phyloP scores from a whole-genome alignment of 2,329 filamentous ascomycete species.

The Fusarium liriodendri region DNA sequence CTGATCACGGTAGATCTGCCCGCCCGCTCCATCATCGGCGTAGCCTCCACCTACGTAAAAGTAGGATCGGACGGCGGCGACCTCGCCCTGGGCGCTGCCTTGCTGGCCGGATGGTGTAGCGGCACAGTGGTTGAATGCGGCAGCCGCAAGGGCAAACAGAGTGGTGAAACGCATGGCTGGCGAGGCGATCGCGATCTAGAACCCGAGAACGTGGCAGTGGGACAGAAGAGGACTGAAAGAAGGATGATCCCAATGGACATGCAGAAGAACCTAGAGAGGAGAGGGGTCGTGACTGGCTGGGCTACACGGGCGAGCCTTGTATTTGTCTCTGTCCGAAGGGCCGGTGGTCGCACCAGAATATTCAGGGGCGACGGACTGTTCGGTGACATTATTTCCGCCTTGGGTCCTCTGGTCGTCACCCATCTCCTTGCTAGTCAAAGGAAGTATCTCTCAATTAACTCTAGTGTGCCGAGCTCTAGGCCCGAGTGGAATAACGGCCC shows the following conservation, averaged over 20 bases:
- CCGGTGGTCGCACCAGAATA: neutral
- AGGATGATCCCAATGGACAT: neutral
- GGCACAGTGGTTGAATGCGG: neutral
- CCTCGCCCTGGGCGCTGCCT: conserved; percentile 6
- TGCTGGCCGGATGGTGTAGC: neutral
- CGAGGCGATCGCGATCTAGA: neutral
- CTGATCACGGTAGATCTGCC: conserved; percentile 37
- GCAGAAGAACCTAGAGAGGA: neutral
- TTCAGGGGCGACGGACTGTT: neutral
- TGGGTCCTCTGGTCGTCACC: neutral
- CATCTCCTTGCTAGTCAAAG: neutral
- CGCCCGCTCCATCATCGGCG: conserved; percentile 31
- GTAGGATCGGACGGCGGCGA: conserved; percentile 30
- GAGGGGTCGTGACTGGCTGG: neutral
- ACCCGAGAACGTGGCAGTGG: neutral
- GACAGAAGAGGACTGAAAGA: neutral
- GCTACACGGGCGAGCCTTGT: neutral
- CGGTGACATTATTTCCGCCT: neutral
- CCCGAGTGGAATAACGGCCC: neutral
- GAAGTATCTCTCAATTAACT: neutral
- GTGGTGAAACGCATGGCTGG: conserved; percentile 1
- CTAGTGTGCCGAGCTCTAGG: neutral
- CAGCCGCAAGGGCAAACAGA: neutral
- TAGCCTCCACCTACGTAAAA: conserved; percentile 37
- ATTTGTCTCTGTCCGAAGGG: neutral